Percentiles rank a stretch among this genome's conserved stretches.
These are phyloP conservation scores for Arachnomyces sp. DNA, from an alignment of 2,329 filamentous ascomycete genomes.

Conservation along the genomic window DNA sequence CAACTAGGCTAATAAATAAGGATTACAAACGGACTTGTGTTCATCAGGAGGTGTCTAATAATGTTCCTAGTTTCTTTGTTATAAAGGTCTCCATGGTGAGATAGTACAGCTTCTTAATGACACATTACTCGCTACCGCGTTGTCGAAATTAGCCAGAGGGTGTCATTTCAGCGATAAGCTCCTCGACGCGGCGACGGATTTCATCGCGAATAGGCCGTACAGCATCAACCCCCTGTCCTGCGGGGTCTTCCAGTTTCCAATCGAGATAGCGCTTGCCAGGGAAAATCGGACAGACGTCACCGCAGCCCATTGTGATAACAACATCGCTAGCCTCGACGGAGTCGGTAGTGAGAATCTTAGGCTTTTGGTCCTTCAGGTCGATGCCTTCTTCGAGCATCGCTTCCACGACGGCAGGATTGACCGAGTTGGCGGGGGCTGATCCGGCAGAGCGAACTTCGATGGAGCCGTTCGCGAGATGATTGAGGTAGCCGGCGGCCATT, in stretches of 20 bases:
- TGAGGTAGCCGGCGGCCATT: slow-evolving; percentile 19
- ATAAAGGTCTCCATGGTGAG: too few relatives aligned
- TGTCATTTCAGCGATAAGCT: slow-evolving; percentile 15
- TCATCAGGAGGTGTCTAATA: too few relatives aligned
- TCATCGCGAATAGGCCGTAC: slow-evolving; percentile 17
- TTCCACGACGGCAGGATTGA: slow-evolving; percentile 18
- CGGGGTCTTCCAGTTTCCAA: slow-evolving; percentile 20
- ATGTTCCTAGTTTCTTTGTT: too few relatives aligned
- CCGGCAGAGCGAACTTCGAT: slow-evolving; percentile 20
- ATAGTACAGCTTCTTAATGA: too few relatives aligned
- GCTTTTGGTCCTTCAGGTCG: slow-evolving; percentile 16
- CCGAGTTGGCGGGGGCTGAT: slow-evolving; percentile 18
- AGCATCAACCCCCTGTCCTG: slow-evolving; percentile 17
- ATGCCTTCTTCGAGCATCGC: slow-evolving; percentile 22
- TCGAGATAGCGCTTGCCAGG: slow-evolving; percentile 21
- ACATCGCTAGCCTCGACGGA: slow-evolving; percentile 17
- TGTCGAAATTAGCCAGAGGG: too few relatives aligned
- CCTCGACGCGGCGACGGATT: slow-evolving; percentile 15
- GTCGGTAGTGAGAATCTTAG: slow-evolving; percentile 18
- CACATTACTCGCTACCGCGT: too few relatives aligned
- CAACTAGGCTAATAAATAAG: too few relatives aligned
- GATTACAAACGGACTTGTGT: too few relatives aligned
- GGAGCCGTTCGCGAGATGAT: slow-evolving; percentile 12
- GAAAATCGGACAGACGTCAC: slow-evolving; percentile 20
- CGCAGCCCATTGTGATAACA: slow-evolving; percentile 24